phyloP scores from a whole-genome alignment of 345 rosid genomes.

The Gossypium arboreum region DNA sequence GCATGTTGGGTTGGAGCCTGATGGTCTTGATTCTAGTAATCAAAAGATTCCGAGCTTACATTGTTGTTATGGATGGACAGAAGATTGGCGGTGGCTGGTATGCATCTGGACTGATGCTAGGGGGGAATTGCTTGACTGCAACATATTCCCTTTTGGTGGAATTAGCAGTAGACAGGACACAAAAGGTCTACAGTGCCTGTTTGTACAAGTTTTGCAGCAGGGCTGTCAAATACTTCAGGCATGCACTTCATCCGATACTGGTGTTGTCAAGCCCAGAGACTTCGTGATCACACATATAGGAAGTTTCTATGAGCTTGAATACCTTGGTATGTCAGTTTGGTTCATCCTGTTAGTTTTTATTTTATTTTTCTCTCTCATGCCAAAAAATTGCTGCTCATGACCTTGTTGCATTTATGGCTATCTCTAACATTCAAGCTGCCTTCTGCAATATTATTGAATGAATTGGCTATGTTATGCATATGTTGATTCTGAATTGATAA shows the following conservation, averaged over 20 bases:
- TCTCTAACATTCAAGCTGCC: neutral
- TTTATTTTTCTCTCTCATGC: neutral
- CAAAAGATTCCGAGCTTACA: constrained; percentile 84
- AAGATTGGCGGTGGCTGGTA: constrained; percentile 99
- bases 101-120: constrained; percentile 99
- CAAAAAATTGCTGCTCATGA: neutral
- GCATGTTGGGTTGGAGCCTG: constrained; percentile 62
- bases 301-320: constrained; percentile 92
- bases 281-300: constrained; percentile 90
- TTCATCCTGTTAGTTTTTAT: neutral
- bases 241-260: constrained; percentile 75
- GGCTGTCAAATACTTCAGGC: constrained; percentile 95
- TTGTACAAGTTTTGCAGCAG: constrained; percentile 94
- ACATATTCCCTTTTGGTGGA: constrained; percentile 97
- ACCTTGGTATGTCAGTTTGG: constrained; percentile 53
- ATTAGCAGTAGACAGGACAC: constrained; percentile 99
- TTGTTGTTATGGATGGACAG: constrained; percentile 99
- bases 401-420: neutral
- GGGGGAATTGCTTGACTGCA: constrained; percentile 97
- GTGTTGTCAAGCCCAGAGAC: constrained; percentile 79
- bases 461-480: neutral
- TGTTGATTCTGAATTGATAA: neutral
- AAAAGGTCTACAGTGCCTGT: constrained; percentile 95
- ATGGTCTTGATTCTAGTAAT: constrained; percentile 40
- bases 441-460: neutral